These are phyloP conservation scores for Didymella pomorum DNA, from an alignment of 2,329 filamentous ascomycete genomes.

Conservation along the genomic window DNA sequence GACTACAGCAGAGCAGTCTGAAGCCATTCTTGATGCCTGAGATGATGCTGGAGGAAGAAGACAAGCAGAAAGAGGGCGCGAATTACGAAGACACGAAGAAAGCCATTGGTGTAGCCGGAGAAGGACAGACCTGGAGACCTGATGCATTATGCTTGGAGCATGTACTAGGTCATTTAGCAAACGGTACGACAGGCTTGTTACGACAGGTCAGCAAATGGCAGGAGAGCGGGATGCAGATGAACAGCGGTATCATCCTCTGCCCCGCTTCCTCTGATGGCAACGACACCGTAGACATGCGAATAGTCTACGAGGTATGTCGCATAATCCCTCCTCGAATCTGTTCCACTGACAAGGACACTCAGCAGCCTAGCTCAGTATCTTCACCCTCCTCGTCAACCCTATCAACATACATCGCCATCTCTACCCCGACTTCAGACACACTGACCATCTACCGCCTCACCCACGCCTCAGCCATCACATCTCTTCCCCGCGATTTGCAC, in stretches of 20 bases:
- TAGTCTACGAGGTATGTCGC: slow-evolving; percentile 60
- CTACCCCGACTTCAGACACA: slow-evolving; percentile 17
- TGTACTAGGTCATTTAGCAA: slow-evolving; percentile 43
- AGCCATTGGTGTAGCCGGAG: slow-evolving; percentile 47
- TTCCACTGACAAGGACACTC: background rate
- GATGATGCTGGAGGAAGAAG: slow-evolving; percentile 41
- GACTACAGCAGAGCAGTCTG: slow-evolving; percentile 72
- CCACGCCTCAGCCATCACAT: slow-evolving; percentile 53
- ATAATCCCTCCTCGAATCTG: background rate
- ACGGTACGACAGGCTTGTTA: slow-evolving; percentile 43
- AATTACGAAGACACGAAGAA: slow-evolving; percentile 47
- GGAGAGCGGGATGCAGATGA: slow-evolving; percentile 68
- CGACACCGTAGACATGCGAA: slow-evolving; percentile 62
- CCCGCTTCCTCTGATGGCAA: slow-evolving; percentile 36
- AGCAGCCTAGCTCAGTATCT: slow-evolving; percentile 2
- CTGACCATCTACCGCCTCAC: slow-evolving; percentile 45
- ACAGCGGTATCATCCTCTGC: slow-evolving; percentile 65
- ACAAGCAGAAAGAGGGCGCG: slow-evolving; percentile 9
- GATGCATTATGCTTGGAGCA: slow-evolving; percentile 54
- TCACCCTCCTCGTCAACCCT: slow-evolving; percentile 18
- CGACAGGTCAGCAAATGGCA: slow-evolving; percentile 56
- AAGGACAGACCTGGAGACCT: slow-evolving; percentile 54
- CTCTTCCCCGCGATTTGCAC: slow-evolving; percentile 41
- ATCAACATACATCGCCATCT: slow-evolving; percentile 40
- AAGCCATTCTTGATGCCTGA: slow-evolving; percentile 63